phyloP scores from a whole-genome alignment of 768 basidiomycete species.

The Leccinum barrowsii region DNA sequence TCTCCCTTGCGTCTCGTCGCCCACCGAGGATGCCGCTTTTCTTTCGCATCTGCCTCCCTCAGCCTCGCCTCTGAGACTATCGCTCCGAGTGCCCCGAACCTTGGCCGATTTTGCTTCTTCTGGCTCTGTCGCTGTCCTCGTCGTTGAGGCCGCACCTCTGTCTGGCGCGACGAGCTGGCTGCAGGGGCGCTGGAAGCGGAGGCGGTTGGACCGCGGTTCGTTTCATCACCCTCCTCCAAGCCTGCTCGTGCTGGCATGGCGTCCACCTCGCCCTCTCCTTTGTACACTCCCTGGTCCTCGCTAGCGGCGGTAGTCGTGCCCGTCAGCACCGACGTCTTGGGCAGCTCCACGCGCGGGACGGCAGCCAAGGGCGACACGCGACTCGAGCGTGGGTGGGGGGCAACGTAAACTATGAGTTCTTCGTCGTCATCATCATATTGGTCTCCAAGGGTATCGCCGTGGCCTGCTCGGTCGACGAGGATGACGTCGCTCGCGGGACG shows the following conservation, averaged over 20 bases:
- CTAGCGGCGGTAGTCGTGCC: neutral
- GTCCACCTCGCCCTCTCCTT: neutral
- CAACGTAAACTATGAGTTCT: conserved; percentile 65
- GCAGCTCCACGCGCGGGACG: conserved; percentile 15
- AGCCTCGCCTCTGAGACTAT: conserved; percentile 52
- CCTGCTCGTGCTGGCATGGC: neutral
- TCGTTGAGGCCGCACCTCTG: conserved; percentile 20
- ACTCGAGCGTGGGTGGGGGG: conserved; percentile 58
- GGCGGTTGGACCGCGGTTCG: conserved; percentile 15
- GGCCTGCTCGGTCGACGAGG: conserved; percentile 19
- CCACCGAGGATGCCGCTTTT: conserved; percentile 37
- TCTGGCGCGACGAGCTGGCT: conserved; percentile 22
- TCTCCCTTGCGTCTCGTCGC: conserved; percentile 57
- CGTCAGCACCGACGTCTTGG: conserved; percentile 26
- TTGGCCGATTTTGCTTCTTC: conserved; percentile 11
- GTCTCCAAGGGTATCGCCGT: conserved; percentile 17
- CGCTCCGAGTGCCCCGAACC: conserved; percentile 52
- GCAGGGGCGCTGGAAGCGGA: neutral
- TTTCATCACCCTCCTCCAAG: neutral
- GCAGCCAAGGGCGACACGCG: conserved; percentile 12
- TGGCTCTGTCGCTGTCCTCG: conserved; percentile 23
- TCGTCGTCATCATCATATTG: conserved; percentile 58
- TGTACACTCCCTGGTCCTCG: neutral
- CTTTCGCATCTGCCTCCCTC: conserved; percentile 31
- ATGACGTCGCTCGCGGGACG: conserved; percentile 21